Evolutionary conservation across 2,329 filamentous ascomycete species (phyloP).

Genomic region (Lasiodiplodia citricola): DNA sequence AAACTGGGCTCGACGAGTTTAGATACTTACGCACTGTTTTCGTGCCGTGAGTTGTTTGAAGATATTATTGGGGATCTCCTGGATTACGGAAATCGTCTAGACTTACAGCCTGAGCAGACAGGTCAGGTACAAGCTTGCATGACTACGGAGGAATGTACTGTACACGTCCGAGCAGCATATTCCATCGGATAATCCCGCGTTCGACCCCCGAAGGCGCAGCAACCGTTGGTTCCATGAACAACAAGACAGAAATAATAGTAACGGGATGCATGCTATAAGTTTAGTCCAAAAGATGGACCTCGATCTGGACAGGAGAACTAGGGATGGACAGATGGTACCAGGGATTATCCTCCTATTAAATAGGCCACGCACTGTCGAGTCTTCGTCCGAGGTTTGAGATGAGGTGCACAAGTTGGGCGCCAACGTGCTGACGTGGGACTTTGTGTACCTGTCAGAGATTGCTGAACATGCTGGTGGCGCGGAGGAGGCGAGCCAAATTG

Average conservation of each 20-base stretch:
- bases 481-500: too few species aligned
- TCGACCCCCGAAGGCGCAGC: not conserved
- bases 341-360: not conserved
- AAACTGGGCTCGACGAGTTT: too few species aligned
- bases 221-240: not conserved
- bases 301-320: not conserved
- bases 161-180: slow-evolving; percentile 16
- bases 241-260: not conserved
- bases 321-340: not conserved
- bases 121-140: not conserved
- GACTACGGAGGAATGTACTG: not conserved
- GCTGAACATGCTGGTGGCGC: not conserved
- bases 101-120: slow-evolving; percentile 3
- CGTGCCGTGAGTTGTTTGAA: not conserved
- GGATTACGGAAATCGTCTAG: not conserved
- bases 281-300: not conserved
- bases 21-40: slow-evolving; percentile 7
- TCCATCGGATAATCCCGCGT: slow-evolving; percentile 1
- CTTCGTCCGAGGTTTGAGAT: not conserved
- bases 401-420: not conserved
- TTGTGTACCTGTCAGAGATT: slow-evolving; percentile 1
- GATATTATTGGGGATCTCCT: not conserved
- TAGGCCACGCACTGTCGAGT: not conserved
- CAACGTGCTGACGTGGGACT: slow-evolving; percentile 10
- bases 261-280: not conserved